Conservation (phyloP, 2,329 filamentous ascomycete genomes). For the Calycina herbarum region DNA sequence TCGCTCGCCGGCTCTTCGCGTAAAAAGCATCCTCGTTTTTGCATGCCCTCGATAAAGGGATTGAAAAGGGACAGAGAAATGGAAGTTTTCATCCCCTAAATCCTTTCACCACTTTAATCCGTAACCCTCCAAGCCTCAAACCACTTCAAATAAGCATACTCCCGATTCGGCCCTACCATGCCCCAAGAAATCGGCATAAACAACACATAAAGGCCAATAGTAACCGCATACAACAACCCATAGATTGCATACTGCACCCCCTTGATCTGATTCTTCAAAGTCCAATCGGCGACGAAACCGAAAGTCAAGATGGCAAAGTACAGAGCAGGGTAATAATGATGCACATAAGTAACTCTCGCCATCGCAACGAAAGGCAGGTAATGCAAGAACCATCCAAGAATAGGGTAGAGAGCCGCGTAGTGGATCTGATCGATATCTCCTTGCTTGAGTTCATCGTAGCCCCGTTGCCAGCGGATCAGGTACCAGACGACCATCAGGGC, state of each 20-base stretch:
- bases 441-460: constrained; percentile 78
- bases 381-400: constrained; percentile 93
- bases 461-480: constrained; percentile 91
- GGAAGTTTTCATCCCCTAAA: too few relatives aligned
- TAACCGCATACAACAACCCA: constrained; percentile 67
- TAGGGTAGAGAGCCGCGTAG: constrained; percentile 87
- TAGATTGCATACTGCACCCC: constrained; percentile 69
- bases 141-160: constrained; percentile 95
- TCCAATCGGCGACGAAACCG: constrained; percentile 87
- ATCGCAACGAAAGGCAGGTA: constrained; percentile 95
- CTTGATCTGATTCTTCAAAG: constrained; percentile 65
- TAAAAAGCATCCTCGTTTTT: too few relatives aligned
- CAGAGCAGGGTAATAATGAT: constrained; percentile 97
- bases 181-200: constrained; percentile 97
- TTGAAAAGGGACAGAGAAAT: too few relatives aligned
- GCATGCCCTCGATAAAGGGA: too few relatives aligned
- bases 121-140: constrained; percentile 70
- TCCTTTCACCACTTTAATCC: constrained; percentile 26
- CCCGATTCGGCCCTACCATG: constrained; percentile 79
- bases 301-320: constrained; percentile 93
- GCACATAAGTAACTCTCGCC: constrained; percentile 98
- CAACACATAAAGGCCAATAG: constrained; percentile 81
- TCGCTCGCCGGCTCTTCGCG: too few relatives aligned
- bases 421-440: constrained; percentile 90
- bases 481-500: constrained; percentile 78